Base-by-base conservation (phyloP, 148 eudicot genomes). In the Rhododendron molle region DNA sequence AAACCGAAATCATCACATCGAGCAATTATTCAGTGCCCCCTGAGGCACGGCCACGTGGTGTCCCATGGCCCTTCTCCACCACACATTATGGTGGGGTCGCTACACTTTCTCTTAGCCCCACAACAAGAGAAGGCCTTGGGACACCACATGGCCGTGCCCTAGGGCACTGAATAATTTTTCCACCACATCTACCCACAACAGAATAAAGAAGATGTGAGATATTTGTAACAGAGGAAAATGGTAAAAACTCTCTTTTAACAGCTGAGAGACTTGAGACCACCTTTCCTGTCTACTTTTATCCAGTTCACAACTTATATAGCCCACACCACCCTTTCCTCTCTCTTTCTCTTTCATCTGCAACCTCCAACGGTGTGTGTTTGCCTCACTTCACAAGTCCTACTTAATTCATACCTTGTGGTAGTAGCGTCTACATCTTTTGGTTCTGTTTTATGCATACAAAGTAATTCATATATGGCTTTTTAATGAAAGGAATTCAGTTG, bases 351-450 rank as follows among this genome's bases (percentile, higher is more conserved):
- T 60, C 86, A 65, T 84, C 90, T 85, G 89, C 88, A 84, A 87
- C 79, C 85, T 83, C 60, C 84, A 89, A 87, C 74, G 89, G 89
- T 87, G 76, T 84, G 88, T 88, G 90, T 81, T 86, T 81, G 78
- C 91, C 92, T 76, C 88, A 85, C 84, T 84, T 86, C 86, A 43
- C 79, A 28, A 84, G 85, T 56, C 77, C 86, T 44, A 56, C 88
- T 80, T 60, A 88, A 74, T 78, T 76, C 69, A 76, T 40, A 20
- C 49, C 34, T 54, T 30, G 16, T 28, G 67, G 36, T 14, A 40
- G 76, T 28, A 13, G 7, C 56, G 73, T 52, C 49, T 30, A 30
- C 46, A 26, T 46, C 12, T 32, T 65, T 54, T 44, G 28, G 72
- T 47, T 47, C 81, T 46, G 8, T 46, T 49, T 78, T 47, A 4